These are phyloP conservation scores for Hibiscus mutabilis DNA, from an alignment of 345 rosid genomes.

Conservation along the genomic window DNA sequence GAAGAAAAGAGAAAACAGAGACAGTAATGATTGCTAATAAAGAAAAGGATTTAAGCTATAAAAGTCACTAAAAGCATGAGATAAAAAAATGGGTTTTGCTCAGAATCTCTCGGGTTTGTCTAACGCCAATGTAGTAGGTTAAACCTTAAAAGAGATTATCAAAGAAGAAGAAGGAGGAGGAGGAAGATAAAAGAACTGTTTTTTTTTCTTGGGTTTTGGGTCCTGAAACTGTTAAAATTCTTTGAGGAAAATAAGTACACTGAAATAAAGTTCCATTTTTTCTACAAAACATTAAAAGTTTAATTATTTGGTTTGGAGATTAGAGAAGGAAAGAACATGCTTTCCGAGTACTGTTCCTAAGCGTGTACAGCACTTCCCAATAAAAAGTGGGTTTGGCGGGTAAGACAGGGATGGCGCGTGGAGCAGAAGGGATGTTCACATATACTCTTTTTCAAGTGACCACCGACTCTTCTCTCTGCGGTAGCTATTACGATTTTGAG, in stretches of 20 bases:
- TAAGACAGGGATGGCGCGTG: not conserved
- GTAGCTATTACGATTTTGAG: slow-evolving; percentile 22
- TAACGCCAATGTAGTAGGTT: slow-evolving; percentile 5
- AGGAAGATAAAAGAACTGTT: not conserved
- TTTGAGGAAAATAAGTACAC: not conserved
- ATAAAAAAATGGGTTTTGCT: not conserved
- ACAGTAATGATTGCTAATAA: slow-evolving; percentile 14
- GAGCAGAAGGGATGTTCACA: not conserved
- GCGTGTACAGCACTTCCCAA: slow-evolving; percentile 1
- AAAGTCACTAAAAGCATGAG: not conserved
- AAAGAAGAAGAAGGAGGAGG: slow-evolving; percentile 11
- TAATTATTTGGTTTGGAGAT: not conserved
- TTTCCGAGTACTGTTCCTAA: not conserved
- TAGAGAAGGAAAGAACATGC: not conserved
- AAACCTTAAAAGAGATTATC: not conserved
- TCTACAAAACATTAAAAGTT: not conserved
- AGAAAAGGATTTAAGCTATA: slow-evolving; percentile 11
- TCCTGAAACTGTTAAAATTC: not conserved
- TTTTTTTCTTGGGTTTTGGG: slow-evolving; percentile 8
- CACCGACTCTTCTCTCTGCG: not conserved
- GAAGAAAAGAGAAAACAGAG: slow-evolving; percentile 5
- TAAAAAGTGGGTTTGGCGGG: not conserved
- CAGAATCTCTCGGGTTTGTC: not conserved
- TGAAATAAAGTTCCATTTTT: not conserved
- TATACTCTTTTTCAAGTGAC: not conserved